Evolutionary conservation across 148 eudicot species (phyloP).

Genomic region (Rhododendron williamsianum): DNA sequence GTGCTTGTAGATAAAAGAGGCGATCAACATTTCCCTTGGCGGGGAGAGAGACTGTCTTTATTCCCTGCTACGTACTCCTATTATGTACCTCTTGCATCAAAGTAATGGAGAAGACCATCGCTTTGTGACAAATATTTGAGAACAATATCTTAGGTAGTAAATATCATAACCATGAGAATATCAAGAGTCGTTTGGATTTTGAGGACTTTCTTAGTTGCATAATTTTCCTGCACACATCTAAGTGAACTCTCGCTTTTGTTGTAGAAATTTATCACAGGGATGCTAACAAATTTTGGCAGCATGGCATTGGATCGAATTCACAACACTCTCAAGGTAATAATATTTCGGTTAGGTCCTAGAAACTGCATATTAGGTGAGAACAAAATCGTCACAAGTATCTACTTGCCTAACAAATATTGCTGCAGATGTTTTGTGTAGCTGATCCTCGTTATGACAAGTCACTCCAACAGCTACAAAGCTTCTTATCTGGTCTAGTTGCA

Average conservation of each 20-base stretch:
- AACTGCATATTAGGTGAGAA: background rate
- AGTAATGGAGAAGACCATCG: background rate
- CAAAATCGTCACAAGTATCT: background rate
- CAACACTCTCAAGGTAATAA: conserved; percentile 82
- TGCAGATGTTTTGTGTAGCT: conserved; percentile 86
- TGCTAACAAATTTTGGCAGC: conserved; percentile 97
- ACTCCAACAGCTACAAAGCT: conserved; percentile 90
- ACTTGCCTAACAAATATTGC: background rate
- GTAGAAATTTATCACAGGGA: conserved; percentile 91
- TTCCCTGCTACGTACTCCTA: background rate
- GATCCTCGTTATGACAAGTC: conserved; percentile 93
- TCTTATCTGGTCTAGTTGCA: conserved; percentile 78
- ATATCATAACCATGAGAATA: background rate
- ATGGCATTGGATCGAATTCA: conserved; percentile 92
- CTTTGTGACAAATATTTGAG: background rate
- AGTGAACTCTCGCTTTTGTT: conserved; percentile 22
- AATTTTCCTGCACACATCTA: background rate
- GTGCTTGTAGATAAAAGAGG: background rate
- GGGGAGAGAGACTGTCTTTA: background rate
- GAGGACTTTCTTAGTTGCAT: background rate
- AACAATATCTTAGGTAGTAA: background rate
- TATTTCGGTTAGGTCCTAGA: background rate
- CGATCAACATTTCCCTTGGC: background rate
- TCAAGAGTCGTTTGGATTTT: background rate
- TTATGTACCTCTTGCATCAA: background rate